Evolutionary conservation across 345 rosid species (phyloP).

Genomic region (Camelina sativa): DNA sequence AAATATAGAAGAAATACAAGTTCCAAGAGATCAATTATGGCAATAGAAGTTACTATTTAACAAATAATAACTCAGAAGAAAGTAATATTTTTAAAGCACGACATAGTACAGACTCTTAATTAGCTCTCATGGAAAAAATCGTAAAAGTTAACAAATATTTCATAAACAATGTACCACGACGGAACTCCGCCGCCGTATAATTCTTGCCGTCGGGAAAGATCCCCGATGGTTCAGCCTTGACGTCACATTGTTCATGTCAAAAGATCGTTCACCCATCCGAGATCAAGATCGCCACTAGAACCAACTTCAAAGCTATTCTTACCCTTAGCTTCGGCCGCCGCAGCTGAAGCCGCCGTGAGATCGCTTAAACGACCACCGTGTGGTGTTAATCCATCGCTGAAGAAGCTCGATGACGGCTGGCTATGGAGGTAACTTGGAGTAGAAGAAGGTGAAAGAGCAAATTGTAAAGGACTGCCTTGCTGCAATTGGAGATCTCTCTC

Average conservation of each 20-base stretch:
- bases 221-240: background rate
- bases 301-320: slow-evolving; percentile 35
- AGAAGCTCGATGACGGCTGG: slow-evolving; percentile 26
- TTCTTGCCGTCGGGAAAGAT: background rate
- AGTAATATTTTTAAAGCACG: slow-evolving; percentile 1
- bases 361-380: slow-evolving; percentile 30
- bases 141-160: slow-evolving; percentile 9
- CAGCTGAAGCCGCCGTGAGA: slow-evolving; percentile 32
- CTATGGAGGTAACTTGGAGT: slow-evolving; percentile 41
- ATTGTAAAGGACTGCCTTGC: slow-evolving; percentile 41
- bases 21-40: slow-evolving; percentile 37
- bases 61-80: background rate
- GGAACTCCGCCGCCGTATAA: slow-evolving; percentile 8
- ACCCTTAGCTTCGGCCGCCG: slow-evolving; percentile 24
- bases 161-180: slow-evolving; percentile 27
- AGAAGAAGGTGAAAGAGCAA: slow-evolving; percentile 69
- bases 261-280: slow-evolving; percentile 95
- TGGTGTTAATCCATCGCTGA: slow-evolving; percentile 33
- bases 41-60: slow-evolving; percentile 20
- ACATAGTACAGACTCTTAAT: slow-evolving; percentile 41
- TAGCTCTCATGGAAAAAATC: slow-evolving; percentile 12
- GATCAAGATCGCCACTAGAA: slow-evolving; percentile 62
- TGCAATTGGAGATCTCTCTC: slow-evolving; percentile 44
- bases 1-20: slow-evolving; percentile 33
- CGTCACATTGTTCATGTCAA: slow-evolving; percentile 51